Conservation (phyloP, 257 asterid genomes). For the Solanum sejunctum region DNA sequence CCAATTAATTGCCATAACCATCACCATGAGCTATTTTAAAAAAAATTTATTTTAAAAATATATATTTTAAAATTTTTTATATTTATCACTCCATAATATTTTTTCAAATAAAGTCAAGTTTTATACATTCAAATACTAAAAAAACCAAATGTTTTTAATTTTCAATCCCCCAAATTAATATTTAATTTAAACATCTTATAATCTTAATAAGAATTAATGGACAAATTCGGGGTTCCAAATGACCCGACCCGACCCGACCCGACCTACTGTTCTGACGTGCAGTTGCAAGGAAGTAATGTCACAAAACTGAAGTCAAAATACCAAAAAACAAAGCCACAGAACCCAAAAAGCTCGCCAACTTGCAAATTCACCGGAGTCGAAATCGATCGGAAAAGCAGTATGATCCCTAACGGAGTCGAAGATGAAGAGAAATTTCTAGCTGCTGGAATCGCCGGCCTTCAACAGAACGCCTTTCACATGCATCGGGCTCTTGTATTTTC, state of each 20-base stretch:
- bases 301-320: neutral
- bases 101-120: too few species aligned
- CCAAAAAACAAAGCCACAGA: neutral
- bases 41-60: too few species aligned
- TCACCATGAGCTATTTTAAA: neutral
- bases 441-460: slow-evolving; percentile 93
- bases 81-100: too few species aligned
- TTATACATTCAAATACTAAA: too few species aligned
- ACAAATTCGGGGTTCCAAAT: neutral
- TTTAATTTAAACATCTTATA: too few species aligned
- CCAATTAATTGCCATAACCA: neutral
- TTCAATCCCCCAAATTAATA: too few species aligned
- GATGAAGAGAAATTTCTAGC: slow-evolving; percentile 97
- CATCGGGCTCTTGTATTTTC: slow-evolving; percentile 87
- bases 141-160: too few species aligned
- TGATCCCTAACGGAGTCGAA: slow-evolving; percentile 72
- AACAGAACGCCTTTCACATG: slow-evolving; percentile 95
- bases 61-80: too few species aligned
- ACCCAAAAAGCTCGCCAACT: neutral
- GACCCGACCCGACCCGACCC: neutral
- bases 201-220: neutral
- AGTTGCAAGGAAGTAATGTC: neutral
- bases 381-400: neutral
- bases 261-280: neutral
- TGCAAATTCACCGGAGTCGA: neutral